Evolutionary conservation across 2,329 filamentous ascomycete species (phyloP).

Genomic region (Cladosporium sp.): DNA sequence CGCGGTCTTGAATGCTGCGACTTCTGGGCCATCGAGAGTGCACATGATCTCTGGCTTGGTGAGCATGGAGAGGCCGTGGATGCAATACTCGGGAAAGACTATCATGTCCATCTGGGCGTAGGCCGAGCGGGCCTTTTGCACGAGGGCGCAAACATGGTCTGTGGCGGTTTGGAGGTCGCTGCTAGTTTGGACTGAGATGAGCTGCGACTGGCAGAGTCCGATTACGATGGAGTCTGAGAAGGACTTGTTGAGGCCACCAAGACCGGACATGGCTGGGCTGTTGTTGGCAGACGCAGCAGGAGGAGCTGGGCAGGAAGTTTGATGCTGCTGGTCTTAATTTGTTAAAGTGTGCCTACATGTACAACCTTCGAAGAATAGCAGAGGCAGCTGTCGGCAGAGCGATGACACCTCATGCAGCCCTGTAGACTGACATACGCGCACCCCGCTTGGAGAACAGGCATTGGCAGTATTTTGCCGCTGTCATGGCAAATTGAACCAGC

Average conservation of each 20-base stretch:
- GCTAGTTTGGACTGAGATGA: conserved; percentile 24
- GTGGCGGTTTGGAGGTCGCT: conserved; percentile 22
- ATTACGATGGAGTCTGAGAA: conserved; percentile 25
- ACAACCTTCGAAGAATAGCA: too few relatives aligned
- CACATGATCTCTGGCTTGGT: conserved; percentile 33
- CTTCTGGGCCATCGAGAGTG: conserved; percentile 33
- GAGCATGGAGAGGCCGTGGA: conserved; percentile 34
- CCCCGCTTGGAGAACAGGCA: neutral
- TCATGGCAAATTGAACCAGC: neutral
- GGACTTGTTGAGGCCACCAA: conserved; percentile 27
- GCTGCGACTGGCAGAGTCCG: conserved; percentile 28
- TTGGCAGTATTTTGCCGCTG: neutral
- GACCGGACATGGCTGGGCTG: conserved; percentile 23
- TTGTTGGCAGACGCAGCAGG: neutral
- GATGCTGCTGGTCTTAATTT: neutral
- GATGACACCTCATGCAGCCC: conserved; percentile 1
- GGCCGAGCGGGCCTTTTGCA: conserved; percentile 23
- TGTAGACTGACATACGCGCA: neutral
- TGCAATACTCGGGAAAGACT: conserved; percentile 35
- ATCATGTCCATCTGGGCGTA: conserved; percentile 32
- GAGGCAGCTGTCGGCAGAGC: neutral
- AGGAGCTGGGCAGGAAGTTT: neutral
- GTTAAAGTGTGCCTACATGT: neutral
- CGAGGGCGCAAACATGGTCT: conserved; percentile 25
- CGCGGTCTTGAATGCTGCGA: conserved; percentile 30